A percentile compares a stretch with the other conserved stretches of the same genome.
Conservation (phyloP, 73 alveolate genomes). For the Paramecium biaurelia region DNA sequence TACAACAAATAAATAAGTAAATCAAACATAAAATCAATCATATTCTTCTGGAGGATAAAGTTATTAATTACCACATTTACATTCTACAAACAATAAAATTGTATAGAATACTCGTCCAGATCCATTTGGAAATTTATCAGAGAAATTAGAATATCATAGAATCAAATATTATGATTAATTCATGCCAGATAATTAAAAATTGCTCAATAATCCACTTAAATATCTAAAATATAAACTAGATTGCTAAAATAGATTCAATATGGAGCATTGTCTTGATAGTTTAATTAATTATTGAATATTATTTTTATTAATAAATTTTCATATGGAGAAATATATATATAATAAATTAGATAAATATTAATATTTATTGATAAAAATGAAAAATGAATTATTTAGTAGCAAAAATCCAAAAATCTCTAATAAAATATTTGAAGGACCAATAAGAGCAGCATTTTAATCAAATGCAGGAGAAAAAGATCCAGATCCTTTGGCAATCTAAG, state of each 20-base stretch:
- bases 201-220: not conserved
- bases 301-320: not conserved
- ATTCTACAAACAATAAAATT: slow-evolving; percentile 5
- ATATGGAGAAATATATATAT: not conserved
- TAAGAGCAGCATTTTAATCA: not conserved
- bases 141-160: not conserved
- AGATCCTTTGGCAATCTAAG: not conserved
- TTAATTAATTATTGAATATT: slow-evolving; percentile 1
- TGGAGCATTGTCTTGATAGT: not conserved
- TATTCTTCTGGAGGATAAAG: slow-evolving; percentile 21
- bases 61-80: not conserved
- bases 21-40: not conserved
- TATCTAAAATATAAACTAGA: not conserved
- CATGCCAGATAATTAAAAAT: not conserved
- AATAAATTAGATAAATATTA: not conserved
- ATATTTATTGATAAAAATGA: not conserved
- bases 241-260: not conserved
- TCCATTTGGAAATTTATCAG: not conserved
- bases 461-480: not conserved
- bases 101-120: not conserved
- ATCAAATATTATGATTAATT: not conserved
- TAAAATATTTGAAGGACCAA: not conserved
- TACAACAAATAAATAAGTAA: not conserved
- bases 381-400: not conserved
- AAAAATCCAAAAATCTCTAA: not conserved